These are phyloP conservation scores for Protostelium mycophagum DNA, from an alignment of 78 protist species.

Conservation along the genomic window DNA sequence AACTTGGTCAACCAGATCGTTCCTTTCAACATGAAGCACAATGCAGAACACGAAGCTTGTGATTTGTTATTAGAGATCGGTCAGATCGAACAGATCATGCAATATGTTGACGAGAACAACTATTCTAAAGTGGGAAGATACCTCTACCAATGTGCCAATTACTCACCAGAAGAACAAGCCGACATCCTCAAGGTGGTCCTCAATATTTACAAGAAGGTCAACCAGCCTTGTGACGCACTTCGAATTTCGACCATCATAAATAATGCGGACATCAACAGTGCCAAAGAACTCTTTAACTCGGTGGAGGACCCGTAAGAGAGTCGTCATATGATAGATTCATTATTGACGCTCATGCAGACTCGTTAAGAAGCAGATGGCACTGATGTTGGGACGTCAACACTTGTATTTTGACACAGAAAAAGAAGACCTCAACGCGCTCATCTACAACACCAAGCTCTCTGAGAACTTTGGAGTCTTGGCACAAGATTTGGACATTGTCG, in stretches of 20 bases:
- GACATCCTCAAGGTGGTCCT: constrained; percentile 36
- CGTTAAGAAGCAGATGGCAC: constrained; percentile 75
- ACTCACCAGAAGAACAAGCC: constrained; percentile 80
- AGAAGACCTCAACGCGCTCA: constrained; percentile 20
- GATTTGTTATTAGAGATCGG: constrained; percentile 90
- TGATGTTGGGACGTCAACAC: constrained; percentile 69
- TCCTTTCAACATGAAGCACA: constrained; percentile 86
- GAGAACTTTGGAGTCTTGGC: constrained; percentile 80
- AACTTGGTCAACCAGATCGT: constrained; percentile 73
- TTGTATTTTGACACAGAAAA: not conserved
- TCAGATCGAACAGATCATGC: constrained; percentile 21
- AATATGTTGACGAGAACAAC: constrained; percentile 66
- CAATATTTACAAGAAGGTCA: constrained; percentile 39
- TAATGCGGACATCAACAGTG: not conserved
- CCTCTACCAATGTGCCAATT: constrained; percentile 70
- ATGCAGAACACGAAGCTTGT: constrained; percentile 94
- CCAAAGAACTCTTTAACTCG: not conserved
- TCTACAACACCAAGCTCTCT: constrained; percentile 69
- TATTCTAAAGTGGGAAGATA: constrained; percentile 79
- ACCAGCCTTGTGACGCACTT: constrained; percentile 55
- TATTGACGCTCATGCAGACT: not conserved
- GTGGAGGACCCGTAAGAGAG: not conserved
- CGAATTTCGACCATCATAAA: constrained; percentile 29
- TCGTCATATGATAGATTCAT: not conserved
- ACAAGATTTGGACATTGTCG: constrained; percentile 90